Conservation (phyloP, 345 rosid species). For the Nasturtium officinale region DNA sequence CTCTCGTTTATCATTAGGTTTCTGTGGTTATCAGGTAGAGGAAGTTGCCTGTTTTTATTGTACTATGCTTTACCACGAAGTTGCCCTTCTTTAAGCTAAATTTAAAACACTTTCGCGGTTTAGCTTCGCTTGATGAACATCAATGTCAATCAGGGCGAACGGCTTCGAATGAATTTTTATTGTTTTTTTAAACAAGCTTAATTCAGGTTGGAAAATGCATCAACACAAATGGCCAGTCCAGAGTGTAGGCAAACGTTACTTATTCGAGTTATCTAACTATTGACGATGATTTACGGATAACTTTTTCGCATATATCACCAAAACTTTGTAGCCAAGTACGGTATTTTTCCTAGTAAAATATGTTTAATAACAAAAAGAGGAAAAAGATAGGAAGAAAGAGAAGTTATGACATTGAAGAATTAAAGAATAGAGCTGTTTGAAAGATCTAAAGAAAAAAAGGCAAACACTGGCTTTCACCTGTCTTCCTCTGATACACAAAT, state of each 20-base stretch:
- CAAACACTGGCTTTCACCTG: constrained; percentile 33
- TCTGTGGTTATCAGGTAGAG: not conserved
- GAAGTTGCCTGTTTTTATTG: not conserved
- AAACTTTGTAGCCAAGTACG: not conserved
- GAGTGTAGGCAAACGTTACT: too few species aligned
- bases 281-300: too few species aligned
- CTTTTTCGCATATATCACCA: too few species aligned
- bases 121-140: not conserved
- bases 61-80: not conserved
- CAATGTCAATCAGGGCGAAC: not conserved
- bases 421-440: constrained; percentile 30
- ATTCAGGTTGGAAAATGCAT: too few species aligned
- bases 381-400: not conserved
- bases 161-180: not conserved
- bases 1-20: constrained; percentile 2
- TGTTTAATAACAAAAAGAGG: not conserved
- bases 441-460: constrained; percentile 3
- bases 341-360: not conserved
- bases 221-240: too few species aligned
- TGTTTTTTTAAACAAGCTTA: too few species aligned
- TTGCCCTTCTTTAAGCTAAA: not conserved
- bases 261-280: too few species aligned
- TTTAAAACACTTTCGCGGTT: not conserved
- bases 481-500: constrained; percentile 25
- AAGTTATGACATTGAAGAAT: constrained; percentile 10